These are phyloP conservation scores for Annulohypoxylon bovei DNA, from an alignment of 495 filamentous ascomycete genomes.

Conservation along the genomic window DNA sequence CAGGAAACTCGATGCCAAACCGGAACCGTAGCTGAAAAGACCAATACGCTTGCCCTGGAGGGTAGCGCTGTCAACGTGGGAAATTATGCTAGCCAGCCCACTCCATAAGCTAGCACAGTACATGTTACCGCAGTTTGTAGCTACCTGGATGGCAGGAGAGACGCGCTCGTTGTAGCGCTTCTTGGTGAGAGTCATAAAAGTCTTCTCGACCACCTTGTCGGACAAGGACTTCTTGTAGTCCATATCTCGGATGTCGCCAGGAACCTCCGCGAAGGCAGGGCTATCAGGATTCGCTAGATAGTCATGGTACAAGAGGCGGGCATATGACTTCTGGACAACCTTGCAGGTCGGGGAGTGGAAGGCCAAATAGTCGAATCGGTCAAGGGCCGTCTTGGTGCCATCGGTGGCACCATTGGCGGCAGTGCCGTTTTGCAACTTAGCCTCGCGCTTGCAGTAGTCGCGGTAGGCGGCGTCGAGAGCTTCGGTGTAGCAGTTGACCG, in stretches of 20 bases:
- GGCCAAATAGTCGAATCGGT: conserved; percentile 94
- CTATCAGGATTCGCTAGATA: conserved; percentile 81
- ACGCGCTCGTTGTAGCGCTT: conserved; percentile 93
- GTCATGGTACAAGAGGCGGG: conserved; percentile 95
- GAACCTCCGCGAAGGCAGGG: conserved; percentile 84
- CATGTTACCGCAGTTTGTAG: conserved; percentile 98
- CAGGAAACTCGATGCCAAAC: conserved; percentile 89
- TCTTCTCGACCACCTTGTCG: conserved; percentile 97
- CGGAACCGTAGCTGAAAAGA: conserved; percentile 95
- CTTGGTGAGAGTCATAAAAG: conserved; percentile 94
- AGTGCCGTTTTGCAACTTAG: conserved; percentile 67
- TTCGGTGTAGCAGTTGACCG: conserved; percentile 93
- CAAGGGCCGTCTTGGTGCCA: conserved; percentile 72
- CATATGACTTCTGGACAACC: conserved; percentile 94
- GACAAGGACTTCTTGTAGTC: conserved; percentile 85
- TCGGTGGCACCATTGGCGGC: conserved; percentile 62
- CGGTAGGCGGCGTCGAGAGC: conserved; percentile 96
- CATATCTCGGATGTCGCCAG: conserved; percentile 84
- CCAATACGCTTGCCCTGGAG: conserved; percentile 87
- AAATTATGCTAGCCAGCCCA: conserved; percentile 79
- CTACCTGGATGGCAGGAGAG: conserved; percentile 81
- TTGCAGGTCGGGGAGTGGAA: conserved; percentile 99
- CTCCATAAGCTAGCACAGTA: conserved; percentile 96
- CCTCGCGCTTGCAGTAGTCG: conserved; percentile 88
- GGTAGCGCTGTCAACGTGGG: conserved; percentile 71